Percentiles rank a stretch among this genome's conserved stretches.
These are phyloP conservation scores for Schizosaccharomyces octosporus DNA, from an alignment of 805 yeast species.

Conservation along the genomic window DNA sequence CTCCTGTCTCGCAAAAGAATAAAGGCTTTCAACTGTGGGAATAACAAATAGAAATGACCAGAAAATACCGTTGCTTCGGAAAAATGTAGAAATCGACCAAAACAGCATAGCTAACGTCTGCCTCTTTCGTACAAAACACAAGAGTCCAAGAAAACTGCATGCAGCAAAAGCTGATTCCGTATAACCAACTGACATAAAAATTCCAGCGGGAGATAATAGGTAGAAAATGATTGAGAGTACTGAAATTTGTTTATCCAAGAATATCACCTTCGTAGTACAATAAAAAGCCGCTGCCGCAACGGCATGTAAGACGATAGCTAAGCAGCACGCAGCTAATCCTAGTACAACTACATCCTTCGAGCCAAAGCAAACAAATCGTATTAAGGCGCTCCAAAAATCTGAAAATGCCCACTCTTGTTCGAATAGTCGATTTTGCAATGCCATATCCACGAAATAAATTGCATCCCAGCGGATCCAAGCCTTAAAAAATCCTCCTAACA, in stretches of 20 bases:
- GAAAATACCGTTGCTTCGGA: background rate
- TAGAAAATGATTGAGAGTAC: constrained; percentile 19
- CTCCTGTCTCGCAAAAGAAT: too few species aligned
- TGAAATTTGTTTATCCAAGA: constrained; percentile 5
- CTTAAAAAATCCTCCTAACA: background rate
- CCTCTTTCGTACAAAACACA: constrained; percentile 17
- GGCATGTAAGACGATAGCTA: background rate
- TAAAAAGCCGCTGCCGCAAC: background rate
- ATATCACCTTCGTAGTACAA: background rate
- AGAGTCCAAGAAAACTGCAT: constrained; percentile 32
- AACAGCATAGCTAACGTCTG: background rate
- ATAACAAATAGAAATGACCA: background rate
- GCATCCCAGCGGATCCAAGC: constrained; percentile 39
- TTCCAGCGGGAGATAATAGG: constrained; percentile 52
- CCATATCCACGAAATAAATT: constrained; percentile 43
- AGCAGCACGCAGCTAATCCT: background rate
- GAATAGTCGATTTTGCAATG: constrained; percentile 26
- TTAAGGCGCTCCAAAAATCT: constrained; percentile 31
- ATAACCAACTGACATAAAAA: constrained; percentile 50
- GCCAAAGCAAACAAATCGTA: background rate
- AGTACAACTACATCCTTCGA: background rate
- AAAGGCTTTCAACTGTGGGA: background rate
- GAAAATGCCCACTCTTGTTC: constrained; percentile 87
- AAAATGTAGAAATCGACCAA: background rate
- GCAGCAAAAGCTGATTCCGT: constrained; percentile 51